These are phyloP conservation scores for Endoconidiophora polonica DNA, from an alignment of 2,329 filamentous ascomycete genomes.

Conservation along the genomic window DNA sequence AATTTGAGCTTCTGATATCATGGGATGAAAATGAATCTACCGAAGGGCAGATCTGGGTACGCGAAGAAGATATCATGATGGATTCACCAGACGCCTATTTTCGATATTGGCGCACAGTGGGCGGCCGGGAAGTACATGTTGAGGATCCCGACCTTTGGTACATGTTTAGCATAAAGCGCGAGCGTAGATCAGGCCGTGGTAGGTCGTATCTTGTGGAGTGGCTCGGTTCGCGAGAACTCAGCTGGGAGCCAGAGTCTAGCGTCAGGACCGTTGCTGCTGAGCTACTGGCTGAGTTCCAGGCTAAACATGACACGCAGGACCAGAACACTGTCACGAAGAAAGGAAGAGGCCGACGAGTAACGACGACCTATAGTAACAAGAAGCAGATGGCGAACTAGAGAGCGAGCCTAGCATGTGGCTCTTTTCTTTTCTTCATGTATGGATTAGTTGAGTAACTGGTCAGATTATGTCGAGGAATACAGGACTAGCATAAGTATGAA, in stretches of 20 bases:
- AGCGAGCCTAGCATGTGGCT: too few species aligned
- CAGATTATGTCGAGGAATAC: too few species aligned
- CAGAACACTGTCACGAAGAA: neutral
- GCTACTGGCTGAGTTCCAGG: constrained; percentile 4
- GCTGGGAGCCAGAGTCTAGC: constrained; percentile 8
- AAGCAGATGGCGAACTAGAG: too few species aligned
- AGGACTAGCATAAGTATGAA: too few species aligned
- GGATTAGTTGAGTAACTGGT: too few species aligned
- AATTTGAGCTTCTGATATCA: constrained; percentile 8
- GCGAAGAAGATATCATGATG: constrained; percentile 9
- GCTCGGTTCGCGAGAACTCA: constrained; percentile 10
- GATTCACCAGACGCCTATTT: constrained; percentile 9
- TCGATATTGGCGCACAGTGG: constrained; percentile 7
- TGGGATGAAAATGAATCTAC: neutral
- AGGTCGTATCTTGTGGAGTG: constrained; percentile 6
- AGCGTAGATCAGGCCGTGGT: constrained; percentile 1
- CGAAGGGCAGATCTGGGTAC: neutral
- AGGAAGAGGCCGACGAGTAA: neutral
- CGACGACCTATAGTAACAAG: too few species aligned
- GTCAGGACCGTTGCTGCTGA: constrained; percentile 2
- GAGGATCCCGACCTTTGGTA: constrained; percentile 11
- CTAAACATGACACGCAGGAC: neutral
- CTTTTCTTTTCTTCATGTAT: too few species aligned
- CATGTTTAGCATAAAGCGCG: constrained; percentile 10
- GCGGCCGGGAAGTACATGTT: constrained; percentile 8